A percentile compares a stretch with the other conserved stretches of the same genome.
These are phyloP conservation scores for Erythrophleum fordii DNA, from an alignment of 306 rosid genomes.

Conservation along the genomic window DNA sequence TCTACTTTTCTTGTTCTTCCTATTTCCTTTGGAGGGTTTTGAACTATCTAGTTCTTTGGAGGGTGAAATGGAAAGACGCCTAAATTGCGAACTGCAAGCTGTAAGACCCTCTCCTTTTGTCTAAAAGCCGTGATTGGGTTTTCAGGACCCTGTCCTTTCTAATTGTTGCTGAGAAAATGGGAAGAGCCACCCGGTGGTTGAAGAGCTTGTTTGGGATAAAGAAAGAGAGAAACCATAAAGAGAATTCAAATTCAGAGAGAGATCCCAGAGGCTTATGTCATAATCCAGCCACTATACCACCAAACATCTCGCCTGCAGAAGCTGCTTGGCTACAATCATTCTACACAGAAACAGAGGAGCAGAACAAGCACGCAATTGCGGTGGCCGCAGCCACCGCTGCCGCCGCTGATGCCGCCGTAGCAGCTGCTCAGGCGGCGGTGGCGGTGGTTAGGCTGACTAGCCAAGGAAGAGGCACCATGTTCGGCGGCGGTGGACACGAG, in stretches of 20 bases:
- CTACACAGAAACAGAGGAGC: constrained; percentile 64
- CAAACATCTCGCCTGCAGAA: constrained; percentile 74
- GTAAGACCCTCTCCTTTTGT: neutral
- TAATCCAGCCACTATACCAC: constrained; percentile 79
- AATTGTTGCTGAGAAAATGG: constrained; percentile 50
- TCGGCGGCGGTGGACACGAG: constrained; percentile 61
- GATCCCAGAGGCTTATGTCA: constrained; percentile 51
- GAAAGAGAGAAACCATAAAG: constrained; percentile 48
- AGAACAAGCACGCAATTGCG: constrained; percentile 88
- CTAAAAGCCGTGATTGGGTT: constrained; percentile 16
- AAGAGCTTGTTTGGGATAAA: constrained; percentile 74
- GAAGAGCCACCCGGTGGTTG: constrained; percentile 78
- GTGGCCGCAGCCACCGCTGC: constrained; percentile 91
- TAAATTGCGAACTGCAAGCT: constrained; percentile 40
- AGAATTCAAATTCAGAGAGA: constrained; percentile 39
- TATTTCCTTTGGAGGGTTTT: constrained; percentile 7
- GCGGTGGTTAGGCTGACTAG: constrained; percentile 83
- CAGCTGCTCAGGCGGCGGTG: constrained; percentile 88
- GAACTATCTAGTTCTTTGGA: constrained; percentile 35
- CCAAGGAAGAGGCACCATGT: constrained; percentile 76
- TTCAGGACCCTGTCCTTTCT: constrained; percentile 27
- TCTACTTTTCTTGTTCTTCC: neutral
- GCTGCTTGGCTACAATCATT: constrained; percentile 79
- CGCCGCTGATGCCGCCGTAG: constrained; percentile 88
- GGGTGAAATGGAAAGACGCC: constrained; percentile 48